Evolutionary conservation across 2,329 filamentous ascomycete genomes (phyloP).

Genomic region (Apiospora marii): DNA sequence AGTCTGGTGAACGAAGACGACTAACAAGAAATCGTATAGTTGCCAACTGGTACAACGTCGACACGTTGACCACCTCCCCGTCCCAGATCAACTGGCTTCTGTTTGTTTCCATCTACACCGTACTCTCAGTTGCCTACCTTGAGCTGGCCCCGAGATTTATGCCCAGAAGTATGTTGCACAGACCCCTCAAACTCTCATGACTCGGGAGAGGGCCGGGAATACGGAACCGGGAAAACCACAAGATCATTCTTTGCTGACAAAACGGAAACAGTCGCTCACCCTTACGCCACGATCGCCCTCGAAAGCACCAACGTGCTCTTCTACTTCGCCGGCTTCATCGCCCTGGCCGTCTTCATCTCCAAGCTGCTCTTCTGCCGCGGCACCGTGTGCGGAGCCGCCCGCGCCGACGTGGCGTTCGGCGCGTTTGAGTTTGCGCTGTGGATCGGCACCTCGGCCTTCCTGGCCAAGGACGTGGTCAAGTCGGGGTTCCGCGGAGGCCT

Average conservation of each 20-base stretch:
- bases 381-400: conserved; percentile 62
- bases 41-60: conserved; percentile 65
- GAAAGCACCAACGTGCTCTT: conserved; percentile 62
- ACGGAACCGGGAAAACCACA: neutral
- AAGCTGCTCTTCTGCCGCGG: conserved; percentile 64
- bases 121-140: conserved; percentile 63
- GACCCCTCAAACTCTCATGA: neutral
- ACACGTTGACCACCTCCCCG: conserved; percentile 63
- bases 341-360: conserved; percentile 64
- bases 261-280: conserved; percentile 50
- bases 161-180: conserved; percentile 46
- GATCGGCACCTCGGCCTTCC: conserved; percentile 56
- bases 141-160: conserved; percentile 57
- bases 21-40: conserved; percentile 48
- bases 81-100: conserved; percentile 66
- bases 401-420: conserved; percentile 62
- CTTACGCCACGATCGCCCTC: conserved; percentile 56
- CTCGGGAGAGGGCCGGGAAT: neutral
- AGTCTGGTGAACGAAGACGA: neutral
- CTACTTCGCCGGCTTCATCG: conserved; percentile 67
- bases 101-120: conserved; percentile 60
- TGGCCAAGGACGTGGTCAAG: conserved; percentile 57
- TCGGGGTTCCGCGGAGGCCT: conserved; percentile 43
- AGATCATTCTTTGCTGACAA: neutral
- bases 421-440: conserved; percentile 62